These are phyloP conservation scores for Candida neerlandica DNA, from an alignment of 1,139 yeast species.

Conservation along the genomic window DNA sequence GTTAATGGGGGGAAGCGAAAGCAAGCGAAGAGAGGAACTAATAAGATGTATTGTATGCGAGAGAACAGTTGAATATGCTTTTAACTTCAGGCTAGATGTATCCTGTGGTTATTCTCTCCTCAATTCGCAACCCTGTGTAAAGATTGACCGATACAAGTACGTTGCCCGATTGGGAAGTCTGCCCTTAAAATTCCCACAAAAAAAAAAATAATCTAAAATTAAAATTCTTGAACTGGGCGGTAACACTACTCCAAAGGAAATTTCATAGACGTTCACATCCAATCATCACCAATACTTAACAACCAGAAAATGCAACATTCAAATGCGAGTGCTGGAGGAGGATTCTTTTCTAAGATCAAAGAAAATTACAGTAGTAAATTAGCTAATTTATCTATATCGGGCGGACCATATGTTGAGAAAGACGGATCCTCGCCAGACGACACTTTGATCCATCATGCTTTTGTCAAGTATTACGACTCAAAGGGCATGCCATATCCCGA, in stretches of 20 bases:
- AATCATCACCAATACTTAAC: neutral
- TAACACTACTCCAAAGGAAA: neutral
- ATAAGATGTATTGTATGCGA: no score
- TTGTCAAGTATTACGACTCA: slow-evolving; percentile 41
- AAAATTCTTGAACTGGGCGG: neutral
- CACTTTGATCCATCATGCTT: slow-evolving; percentile 49
- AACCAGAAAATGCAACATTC: slow-evolving; percentile 2
- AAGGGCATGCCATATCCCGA: slow-evolving; percentile 43
- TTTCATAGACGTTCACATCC: neutral
- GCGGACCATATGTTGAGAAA: slow-evolving; percentile 30
- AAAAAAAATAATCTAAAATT: neutral
- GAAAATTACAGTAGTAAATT: slow-evolving; percentile 39
- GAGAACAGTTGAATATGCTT: neutral
- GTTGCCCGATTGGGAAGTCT: slow-evolving; percentile 2
- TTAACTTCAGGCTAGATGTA: neutral
- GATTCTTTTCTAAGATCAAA: slow-evolving; percentile 40
- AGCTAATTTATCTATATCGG: slow-evolving; percentile 35
- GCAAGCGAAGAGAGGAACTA: no score
- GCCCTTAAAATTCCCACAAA: slow-evolving; percentile 4
- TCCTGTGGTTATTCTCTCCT: neutral
- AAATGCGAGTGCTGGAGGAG: slow-evolving; percentile 14
- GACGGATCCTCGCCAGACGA: slow-evolving; percentile 44
- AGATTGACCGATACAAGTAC: neutral
- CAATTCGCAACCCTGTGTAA: neutral
- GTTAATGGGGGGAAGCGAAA: no score